Conservation (phyloP, 75 land plant genomes). For the Larix kaempferi region DNA sequence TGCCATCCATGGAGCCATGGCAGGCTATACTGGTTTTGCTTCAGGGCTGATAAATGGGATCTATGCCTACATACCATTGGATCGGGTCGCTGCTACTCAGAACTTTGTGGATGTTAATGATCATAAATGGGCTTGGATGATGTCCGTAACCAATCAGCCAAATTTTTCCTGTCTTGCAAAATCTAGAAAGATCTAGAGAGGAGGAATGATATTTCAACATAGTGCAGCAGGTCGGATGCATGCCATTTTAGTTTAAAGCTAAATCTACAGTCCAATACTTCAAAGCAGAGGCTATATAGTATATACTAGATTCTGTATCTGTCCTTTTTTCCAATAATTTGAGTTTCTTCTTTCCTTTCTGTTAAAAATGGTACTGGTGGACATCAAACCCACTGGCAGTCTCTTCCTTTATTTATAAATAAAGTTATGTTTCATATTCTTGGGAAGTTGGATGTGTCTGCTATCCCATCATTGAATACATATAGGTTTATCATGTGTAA, state of each 20-base stretch:
- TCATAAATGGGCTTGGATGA: conserved; percentile 86
- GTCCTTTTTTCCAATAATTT: background rate
- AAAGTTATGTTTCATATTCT: no score
- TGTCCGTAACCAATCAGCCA: conserved; percentile 78
- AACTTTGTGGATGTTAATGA: conserved; percentile 49
- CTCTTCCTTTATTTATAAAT: no score
- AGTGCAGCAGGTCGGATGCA: background rate
- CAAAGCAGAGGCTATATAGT: background rate
- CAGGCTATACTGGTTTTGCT: conserved; percentile 79
- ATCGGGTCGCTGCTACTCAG: conserved; percentile 51
- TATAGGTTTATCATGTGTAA: no score
- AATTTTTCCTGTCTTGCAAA: conserved; percentile 27
- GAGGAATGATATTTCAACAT: background rate
- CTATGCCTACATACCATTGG: conserved; percentile 69
- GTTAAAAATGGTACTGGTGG: no score
- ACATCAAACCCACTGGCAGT: no score
- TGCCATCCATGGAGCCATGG: conserved; percentile 81
- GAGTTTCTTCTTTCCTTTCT: background rate
- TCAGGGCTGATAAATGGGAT: conserved; percentile 69
- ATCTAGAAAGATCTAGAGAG: background rate
- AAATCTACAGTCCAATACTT: background rate
- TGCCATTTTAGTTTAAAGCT: background rate
- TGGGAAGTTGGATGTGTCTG: no score
- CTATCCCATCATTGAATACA: no score
- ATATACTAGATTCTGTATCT: background rate